These are phyloP conservation scores for Hemileccinum rubropunctum DNA, from an alignment of 768 basidiomycete species.

Conservation along the genomic window DNA sequence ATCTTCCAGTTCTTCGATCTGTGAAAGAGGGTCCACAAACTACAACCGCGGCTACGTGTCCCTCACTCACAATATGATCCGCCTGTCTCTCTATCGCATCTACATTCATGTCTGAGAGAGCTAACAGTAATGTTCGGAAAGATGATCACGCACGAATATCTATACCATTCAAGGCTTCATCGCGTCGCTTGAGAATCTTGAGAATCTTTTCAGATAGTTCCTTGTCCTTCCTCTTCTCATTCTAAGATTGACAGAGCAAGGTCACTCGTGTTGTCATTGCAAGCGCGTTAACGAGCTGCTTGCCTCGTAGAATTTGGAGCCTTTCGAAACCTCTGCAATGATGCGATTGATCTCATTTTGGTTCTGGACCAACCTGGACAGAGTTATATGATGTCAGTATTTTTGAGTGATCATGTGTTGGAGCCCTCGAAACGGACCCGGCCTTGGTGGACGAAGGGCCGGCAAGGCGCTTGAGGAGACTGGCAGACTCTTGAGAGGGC, in stretches of 20 bases:
- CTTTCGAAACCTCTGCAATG: slow-evolving; percentile 89
- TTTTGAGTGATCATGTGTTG: background rate
- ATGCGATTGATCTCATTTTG: slow-evolving; percentile 84
- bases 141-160: slow-evolving; percentile 49
- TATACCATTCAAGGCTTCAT: slow-evolving; percentile 52
- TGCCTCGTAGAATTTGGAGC: slow-evolving; percentile 90
- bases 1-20: slow-evolving; percentile 69
- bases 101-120: slow-evolving; percentile 19
- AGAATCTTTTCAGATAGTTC: slow-evolving; percentile 77
- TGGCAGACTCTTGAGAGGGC: slow-evolving; percentile 61
- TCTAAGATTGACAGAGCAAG: slow-evolving; percentile 40
- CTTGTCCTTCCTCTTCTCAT: slow-evolving; percentile 88
- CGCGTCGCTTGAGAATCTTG: slow-evolving; percentile 61
- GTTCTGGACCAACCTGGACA: slow-evolving; percentile 61
- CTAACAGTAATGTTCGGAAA: background rate
- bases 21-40: background rate
- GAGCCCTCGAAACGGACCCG: slow-evolving; percentile 49
- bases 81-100: slow-evolving; percentile 61
- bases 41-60: background rate
- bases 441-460: slow-evolving; percentile 90
- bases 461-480: slow-evolving; percentile 75
- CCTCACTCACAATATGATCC: slow-evolving; percentile 64
- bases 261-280: slow-evolving; percentile 2
- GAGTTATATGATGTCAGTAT: slow-evolving; percentile 9
- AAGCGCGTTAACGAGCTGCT: slow-evolving; percentile 12